Percentiles rank a stretch among this genome's conserved stretches.
These are phyloP conservation scores for Polymyxa betae DNA, from an alignment of 208 protist genomes.

Conservation along the genomic window DNA sequence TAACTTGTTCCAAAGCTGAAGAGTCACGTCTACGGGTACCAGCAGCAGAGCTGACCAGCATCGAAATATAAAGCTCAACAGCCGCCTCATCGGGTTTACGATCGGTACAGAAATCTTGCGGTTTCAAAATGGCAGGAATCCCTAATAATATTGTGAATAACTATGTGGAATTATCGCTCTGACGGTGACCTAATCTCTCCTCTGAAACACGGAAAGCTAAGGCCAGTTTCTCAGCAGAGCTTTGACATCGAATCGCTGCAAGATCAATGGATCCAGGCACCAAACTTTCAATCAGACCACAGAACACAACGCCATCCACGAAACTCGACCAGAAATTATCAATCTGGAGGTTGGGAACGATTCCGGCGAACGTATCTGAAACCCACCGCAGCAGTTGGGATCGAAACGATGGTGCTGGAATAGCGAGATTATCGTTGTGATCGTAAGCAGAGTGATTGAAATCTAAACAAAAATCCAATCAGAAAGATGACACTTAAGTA, in stretches of 20 bases:
- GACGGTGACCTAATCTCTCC: neutral
- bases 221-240: neutral
- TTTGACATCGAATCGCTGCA: neutral
- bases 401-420: neutral
- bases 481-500: neutral
- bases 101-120: slow-evolving; percentile 2
- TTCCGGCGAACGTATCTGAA: neutral
- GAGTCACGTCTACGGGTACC: neutral
- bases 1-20: neutral
- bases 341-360: neutral
- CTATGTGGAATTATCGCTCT: neutral
- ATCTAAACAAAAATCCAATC: no score
- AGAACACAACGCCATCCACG: slow-evolving; percentile 36
- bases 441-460: neutral
- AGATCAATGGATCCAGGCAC: slow-evolving; percentile 25
- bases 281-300: slow-evolving; percentile 12
- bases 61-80: slow-evolving; percentile 51
- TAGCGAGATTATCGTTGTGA: neutral
- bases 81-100: slow-evolving; percentile 16
- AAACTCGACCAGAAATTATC: slow-evolving; percentile 41
- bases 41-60: neutral
- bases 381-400: slow-evolving; percentile 12
- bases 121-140: slow-evolving; percentile 29
- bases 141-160: neutral
- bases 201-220: neutral